Evolutionary conservation across 495 filamentous ascomycete species (phyloP), one percentile per base, ranked within the genome.

Genomic region (Peziza echinospora): DNA sequence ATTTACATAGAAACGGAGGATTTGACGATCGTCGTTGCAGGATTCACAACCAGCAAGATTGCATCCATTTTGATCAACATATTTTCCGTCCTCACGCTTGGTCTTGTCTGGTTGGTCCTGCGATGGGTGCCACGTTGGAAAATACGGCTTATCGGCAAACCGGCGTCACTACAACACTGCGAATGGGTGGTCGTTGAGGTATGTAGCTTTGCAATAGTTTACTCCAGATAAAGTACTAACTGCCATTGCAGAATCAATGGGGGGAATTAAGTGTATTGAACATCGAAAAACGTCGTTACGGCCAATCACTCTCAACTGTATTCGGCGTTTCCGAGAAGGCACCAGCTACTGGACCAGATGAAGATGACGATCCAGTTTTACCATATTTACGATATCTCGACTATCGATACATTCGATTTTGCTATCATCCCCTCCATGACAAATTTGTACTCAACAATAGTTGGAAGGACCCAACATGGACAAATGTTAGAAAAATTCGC

Each of bases 191-290:
- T 87, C 26, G 71, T 93, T 53, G 91, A 87, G 70, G 78, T 70
- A 53, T n/a, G n/a, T n/a, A n/a, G n/a, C n/a, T n/a, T n/a, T n/a
- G n/a, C n/a, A n/a, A n/a, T n/a, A n/a, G n/a, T n/a, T n/a, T n/a
- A n/a, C n/a, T n/a, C n/a, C n/a, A n/a, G n/a, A n/a, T n/a, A n/a
- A n/a, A n/a, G n/a, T n/a, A n/a, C n/a, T n/a, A n/a, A n/a, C n/a
- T n/a, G n/a, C n/a, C n/a, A n/a, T n/a, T n/a, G n/a, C n/a, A 87
- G 70, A 93, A 96, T 54, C 84, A 93, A 72, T 94, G 89, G 85
- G 81, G 80, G 28, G 85, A 93, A 62, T 82, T 93, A 60, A 67
- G 68, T 5, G 70, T 89, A 22, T 73, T 85, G 45, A 50, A 75
- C 44, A 67, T 93, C 22, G 62, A 70, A 40, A 69, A 65, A 17